Conservation (phyloP, 176 grass and related monocot genomes). For the Lolium multiflorum region DNA sequence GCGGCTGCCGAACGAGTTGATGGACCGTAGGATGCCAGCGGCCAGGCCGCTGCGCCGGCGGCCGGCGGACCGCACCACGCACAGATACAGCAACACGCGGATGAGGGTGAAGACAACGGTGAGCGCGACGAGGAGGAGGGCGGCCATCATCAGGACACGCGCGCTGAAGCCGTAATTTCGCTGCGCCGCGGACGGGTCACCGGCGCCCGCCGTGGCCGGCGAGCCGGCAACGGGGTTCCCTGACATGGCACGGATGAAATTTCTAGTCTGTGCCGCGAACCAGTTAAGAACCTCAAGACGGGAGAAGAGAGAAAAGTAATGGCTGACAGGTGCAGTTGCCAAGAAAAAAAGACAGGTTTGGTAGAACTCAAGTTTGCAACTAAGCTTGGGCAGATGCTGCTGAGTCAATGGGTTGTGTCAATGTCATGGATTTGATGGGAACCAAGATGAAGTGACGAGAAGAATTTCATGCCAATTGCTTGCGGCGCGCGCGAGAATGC, state of each 20-base stretch:
- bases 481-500: background rate
- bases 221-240: background rate
- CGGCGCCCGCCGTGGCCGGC: background rate
- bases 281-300: background rate
- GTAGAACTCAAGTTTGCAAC: background rate
- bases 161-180: constrained; percentile 23
- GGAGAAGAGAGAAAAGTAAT: background rate
- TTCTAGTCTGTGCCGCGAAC: background rate
- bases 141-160: constrained; percentile 42
- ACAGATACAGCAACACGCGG: constrained; percentile 32
- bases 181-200: too few species aligned
- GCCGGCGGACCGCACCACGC: constrained; percentile 11
- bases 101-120: constrained; percentile 45
- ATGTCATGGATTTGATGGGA: background rate
- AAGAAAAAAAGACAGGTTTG: background rate
- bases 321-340: background rate
- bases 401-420: background rate
- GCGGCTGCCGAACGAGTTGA: constrained; percentile 30
- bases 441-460: background rate
- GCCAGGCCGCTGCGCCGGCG: background rate
- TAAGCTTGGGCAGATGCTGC: background rate
- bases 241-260: constrained; percentile 38
- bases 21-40: constrained; percentile 34
- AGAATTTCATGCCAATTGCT: background rate
- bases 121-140: constrained; percentile 42